Evolutionary conservation across 2,329 filamentous ascomycete genomes (phyloP), one percentile per base, ranked within the genome.

Genomic region (Ustilaginoidea virens): DNA sequence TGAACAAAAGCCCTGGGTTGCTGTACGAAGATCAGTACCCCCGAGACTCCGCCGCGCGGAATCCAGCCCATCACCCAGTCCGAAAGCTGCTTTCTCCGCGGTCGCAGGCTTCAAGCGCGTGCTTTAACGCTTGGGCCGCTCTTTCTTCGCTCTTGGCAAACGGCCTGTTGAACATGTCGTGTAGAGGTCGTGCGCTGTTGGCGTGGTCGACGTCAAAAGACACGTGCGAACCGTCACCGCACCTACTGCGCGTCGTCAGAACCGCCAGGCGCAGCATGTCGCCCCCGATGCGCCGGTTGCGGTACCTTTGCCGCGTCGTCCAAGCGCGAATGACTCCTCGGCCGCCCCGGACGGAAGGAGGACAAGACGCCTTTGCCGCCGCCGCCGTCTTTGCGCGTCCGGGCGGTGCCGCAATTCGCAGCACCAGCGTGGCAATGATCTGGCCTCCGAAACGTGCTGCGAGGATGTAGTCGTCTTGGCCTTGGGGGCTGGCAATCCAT

Each of bases 131-230:
- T 45, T 49, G 56, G 5, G 53, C 54, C 1, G 73, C 74, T 43
- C 53, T 58, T 26, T 51, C 51, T 44, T 81, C 74, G 20, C 58
- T 53, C 43, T 52, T 60, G 32, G 64, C 53, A 41, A 81, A 73
- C 0, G 54, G 51, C 2, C 56, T 52, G 42, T 74, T 75, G 43
- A 79, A 80, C 23, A 67, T 48, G 27, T 56, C 53, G 17, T 68
- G 66, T 23, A 81, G 47, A 9, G 78, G 52, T 39, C 66, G 60
- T 17, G 51, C 51, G 36, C 71, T 69, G 61, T 86, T 83, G 27
- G 80, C 81, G 60, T 92, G 82, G 33, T 77, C 69, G n/a, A 60
- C 53, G 4, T 75, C 78, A 49, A 92, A 90, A 9, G 70, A 66
- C 31, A 85, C 58, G 27, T 64, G 56, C 4, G 63, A 66, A 6